Evolutionary conservation across 2,329 filamentous ascomycete genomes (phyloP).

Genomic region (Cercospora zeina): DNA sequence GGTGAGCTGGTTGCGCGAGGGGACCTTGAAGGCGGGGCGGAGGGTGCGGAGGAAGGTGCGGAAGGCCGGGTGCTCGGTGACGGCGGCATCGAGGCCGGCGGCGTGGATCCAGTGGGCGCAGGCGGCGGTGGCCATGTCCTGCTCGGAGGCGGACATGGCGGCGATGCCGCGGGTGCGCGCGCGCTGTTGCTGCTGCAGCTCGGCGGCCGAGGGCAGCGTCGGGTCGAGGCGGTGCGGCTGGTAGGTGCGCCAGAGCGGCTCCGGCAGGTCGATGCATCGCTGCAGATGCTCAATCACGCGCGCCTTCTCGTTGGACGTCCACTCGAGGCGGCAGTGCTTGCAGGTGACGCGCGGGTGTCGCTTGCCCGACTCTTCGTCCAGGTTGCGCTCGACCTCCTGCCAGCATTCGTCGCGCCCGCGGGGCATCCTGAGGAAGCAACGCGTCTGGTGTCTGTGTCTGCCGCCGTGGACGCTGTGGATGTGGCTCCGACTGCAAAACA

Average conservation of each 20-base stretch:
- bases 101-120: slow-evolving; percentile 33
- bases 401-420: slow-evolving; percentile 33
- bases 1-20: slow-evolving; percentile 28
- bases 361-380: slow-evolving; percentile 33
- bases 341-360: slow-evolving; percentile 33
- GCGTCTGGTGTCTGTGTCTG: background rate
- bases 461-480: slow-evolving; percentile 11
- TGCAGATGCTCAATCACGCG: slow-evolving; percentile 32
- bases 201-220: slow-evolving; percentile 29
- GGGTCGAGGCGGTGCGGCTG: slow-evolving; percentile 32
- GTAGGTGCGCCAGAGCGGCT: slow-evolving; percentile 31
- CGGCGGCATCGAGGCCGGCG: slow-evolving; percentile 21
- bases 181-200: slow-evolving; percentile 32
- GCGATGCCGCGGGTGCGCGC: slow-evolving; percentile 31
- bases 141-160: slow-evolving; percentile 29
- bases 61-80: slow-evolving; percentile 32
- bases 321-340: slow-evolving; percentile 31
- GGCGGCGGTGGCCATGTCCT: slow-evolving; percentile 30
- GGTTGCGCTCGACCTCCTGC: slow-evolving; percentile 30
- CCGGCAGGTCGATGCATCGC: slow-evolving; percentile 30
- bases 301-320: slow-evolving; percentile 33
- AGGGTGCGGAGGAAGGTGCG: slow-evolving; percentile 29
- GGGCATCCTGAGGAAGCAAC: slow-evolving; percentile 20
- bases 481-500: slow-evolving; percentile 7
- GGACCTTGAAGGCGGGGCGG: slow-evolving; percentile 30